These are phyloP conservation scores for Rhizomucor pusillus DNA, from an alignment of 371 early-diverging fungal genomes.

Conservation along the genomic window DNA sequence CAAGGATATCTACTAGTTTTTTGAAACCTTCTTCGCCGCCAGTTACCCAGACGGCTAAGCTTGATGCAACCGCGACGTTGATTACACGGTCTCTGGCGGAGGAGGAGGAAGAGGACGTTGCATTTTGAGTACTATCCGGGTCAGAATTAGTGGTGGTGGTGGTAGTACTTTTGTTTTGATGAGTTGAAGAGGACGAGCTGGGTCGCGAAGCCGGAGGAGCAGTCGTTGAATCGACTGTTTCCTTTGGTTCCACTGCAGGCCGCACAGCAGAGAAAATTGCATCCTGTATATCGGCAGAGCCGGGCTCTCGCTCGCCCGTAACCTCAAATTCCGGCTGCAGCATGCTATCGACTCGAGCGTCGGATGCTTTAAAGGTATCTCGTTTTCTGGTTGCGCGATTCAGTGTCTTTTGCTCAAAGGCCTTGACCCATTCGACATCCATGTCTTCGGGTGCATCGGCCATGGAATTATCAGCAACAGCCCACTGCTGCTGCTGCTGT, in stretches of 20 bases:
- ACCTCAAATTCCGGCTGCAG: too few species aligned
- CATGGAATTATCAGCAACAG: too few species aligned
- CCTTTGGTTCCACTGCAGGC: too few species aligned
- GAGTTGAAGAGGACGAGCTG: too few species aligned
- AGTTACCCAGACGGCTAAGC: constrained; percentile 8
- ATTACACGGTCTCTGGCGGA: background rate
- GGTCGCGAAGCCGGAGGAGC: too few species aligned
- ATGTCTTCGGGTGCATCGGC: constrained; percentile 11
- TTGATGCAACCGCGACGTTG: constrained; percentile 9
- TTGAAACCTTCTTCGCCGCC: constrained; percentile 9
- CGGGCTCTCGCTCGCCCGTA: too few species aligned
- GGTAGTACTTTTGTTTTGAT: too few species aligned
- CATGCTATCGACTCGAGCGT: too few species aligned
- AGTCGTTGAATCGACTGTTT: too few species aligned
- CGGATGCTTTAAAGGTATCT: constrained; percentile 2
- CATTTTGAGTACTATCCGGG: background rate
- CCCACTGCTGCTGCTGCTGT: background rate
- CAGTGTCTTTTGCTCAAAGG: constrained; percentile 15
- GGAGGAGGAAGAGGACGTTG: background rate
- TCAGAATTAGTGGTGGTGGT: background rate
- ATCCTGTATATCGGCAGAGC: too few species aligned
- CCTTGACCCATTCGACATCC: constrained; percentile 13
- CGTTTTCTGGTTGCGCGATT: background rate
- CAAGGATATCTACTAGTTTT: constrained; percentile 1
- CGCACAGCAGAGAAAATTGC: too few species aligned